Conservation (phyloP, 805 yeast genomes). For the Hanseniaspora mollemarum region DNA sequence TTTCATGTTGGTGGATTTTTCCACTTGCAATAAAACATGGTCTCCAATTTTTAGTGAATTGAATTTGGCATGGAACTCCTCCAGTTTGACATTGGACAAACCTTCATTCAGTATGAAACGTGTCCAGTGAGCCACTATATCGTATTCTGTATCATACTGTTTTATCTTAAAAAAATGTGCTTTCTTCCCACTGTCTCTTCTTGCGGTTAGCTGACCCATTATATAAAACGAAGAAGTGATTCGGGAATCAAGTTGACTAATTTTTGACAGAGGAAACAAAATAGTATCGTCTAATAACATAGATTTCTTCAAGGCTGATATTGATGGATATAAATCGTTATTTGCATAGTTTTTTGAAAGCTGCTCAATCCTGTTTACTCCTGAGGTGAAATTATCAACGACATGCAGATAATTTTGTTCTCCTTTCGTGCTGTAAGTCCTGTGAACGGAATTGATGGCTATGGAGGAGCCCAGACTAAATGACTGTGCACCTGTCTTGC, state of each 20-base stretch:
- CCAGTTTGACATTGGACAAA: background rate
- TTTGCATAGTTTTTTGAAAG: background rate
- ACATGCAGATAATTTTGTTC: background rate
- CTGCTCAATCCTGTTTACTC: background rate
- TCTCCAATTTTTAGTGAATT: slow-evolving; percentile 11
- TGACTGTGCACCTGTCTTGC: background rate
- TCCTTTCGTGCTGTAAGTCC: background rate
- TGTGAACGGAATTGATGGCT: background rate
- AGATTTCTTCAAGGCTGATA: slow-evolving; percentile 2
- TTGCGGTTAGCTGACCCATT: slow-evolving; percentile 25
- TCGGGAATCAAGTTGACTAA: background rate
- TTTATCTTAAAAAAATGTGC: slow-evolving; percentile 27
- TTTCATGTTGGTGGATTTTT: slow-evolving; percentile 8
- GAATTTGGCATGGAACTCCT: slow-evolving; percentile 1
- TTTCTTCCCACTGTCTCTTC: slow-evolving; percentile 28
- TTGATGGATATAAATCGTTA: slow-evolving; percentile 1
- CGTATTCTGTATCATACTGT: slow-evolving; percentile 14
- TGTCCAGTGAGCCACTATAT: slow-evolving; percentile 13
- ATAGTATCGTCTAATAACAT: background rate
- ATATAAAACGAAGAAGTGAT: slow-evolving; percentile 1
- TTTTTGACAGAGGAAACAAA: background rate
- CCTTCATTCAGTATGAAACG: background rate
- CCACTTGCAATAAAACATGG: background rate
- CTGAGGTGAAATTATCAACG: background rate
- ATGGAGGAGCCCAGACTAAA: background rate